Base-by-base conservation (phyloP, 2,329 filamentous ascomycete genomes). In the Hypoxylon sp. region DNA sequence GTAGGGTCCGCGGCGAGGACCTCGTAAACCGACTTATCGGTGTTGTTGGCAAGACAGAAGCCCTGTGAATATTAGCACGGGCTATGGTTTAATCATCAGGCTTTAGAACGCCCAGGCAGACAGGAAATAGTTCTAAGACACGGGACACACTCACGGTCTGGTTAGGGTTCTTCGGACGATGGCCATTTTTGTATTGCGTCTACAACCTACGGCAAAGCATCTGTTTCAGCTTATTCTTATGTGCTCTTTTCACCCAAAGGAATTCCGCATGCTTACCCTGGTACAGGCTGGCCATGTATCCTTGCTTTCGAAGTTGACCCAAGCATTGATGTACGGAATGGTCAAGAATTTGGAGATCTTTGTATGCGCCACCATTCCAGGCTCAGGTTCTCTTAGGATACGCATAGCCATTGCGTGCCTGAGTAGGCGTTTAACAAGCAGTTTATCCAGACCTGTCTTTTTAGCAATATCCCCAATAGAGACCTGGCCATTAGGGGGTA, bases 291-390 rank as follows among this genome's bases (percentile, higher is more conserved):
- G 71, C 72, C 73, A 75, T 44, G 64, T 59, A 24, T 76, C 74
- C 5, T 64, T 48, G 2, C 64, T 67, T 29, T 52, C 65, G 29
- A 51, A 54, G 5, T 19, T 47, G 11, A 72, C 35, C 70, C 68
- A 75, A 52, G 54, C 69, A 35, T 63, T 73, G 8, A 71, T 60
- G 1, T 44, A 17, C 5, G 61, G 50, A 24, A 46, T n/a, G n/a
- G 33, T 26, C 3, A 75, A 54, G 9, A 61, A 37, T 31, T 64
- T 72, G 3, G 75, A 75, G 5, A 57, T 66, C 8, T 44, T 63
- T 1, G 73, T 78, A 65, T 78, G 76, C 14, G 74, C 71, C 4
- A 78, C 73, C 42, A 73, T 66, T 13, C 74, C 76, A 8, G 72
- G 57, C 29, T 71, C 57, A 3, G 77, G 72, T 63, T 79, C 77